phyloP scores from a whole-genome alignment of 2,329 filamentous ascomycete species.

The Pseudogymnoascus sp. region DNA sequence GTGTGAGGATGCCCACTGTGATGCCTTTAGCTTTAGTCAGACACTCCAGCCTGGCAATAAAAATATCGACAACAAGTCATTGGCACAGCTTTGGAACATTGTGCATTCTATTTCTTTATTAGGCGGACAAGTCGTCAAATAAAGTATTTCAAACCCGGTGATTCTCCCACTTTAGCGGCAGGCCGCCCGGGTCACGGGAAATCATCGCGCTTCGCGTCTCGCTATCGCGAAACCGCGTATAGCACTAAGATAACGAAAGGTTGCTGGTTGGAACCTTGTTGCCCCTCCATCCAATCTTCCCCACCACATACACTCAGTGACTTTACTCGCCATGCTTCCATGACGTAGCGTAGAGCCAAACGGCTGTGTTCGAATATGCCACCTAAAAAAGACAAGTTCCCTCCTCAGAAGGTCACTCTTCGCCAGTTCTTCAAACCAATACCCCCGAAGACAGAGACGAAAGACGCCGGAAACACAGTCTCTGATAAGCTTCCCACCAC shows the following conservation, averaged over 20 bases:
- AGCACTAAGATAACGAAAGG: conserved; percentile 5
- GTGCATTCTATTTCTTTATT: background rate
- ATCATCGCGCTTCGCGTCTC: background rate
- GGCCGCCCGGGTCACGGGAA: conserved; percentile 8
- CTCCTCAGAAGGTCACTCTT: conserved; percentile 14
- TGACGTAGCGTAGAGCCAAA: background rate
- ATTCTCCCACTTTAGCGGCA: conserved; percentile 16
- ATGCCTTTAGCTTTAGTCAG: background rate
- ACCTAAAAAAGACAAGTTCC: background rate
- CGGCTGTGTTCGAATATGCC: conserved; percentile 2
- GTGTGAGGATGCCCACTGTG: background rate
- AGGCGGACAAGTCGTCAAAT: background rate
- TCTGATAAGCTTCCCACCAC: background rate
- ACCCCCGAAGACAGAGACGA: conserved; percentile 53
- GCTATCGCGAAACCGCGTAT: background rate
- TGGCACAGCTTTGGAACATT: background rate
- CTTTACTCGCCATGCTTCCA: background rate
- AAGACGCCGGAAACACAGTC: background rate
- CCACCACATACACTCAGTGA: background rate
- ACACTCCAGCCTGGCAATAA: background rate
- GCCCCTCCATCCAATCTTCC: background rate
- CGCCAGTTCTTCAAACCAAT: conserved; percentile 46
- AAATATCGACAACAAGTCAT: background rate
- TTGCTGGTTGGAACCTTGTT: background rate
- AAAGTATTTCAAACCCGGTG: conserved; percentile 11